Evolutionary conservation across 2,329 filamentous ascomycete genomes (phyloP), one percentile per base, ranked within the genome.

Genomic region (Saccharata proteae): DNA sequence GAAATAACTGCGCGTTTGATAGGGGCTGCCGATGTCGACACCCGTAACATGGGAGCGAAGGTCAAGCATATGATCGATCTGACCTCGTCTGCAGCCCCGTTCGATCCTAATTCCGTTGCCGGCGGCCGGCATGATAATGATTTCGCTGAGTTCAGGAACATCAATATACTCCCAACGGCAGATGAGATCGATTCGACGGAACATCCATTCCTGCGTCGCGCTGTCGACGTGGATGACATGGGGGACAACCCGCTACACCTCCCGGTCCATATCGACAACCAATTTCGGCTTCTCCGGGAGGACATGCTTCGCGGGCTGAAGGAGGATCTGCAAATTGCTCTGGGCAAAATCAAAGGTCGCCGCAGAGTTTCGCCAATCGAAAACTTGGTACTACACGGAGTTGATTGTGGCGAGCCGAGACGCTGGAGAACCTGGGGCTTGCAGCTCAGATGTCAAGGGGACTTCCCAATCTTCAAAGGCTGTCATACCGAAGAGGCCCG

Each of bases 101-200:
- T n/a, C 4, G 26, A 37, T 5, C 30, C 26, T 3, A 30, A 24
- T 8, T 29, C 28, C 21, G 40, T 33, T 2, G 66, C 77, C 1
- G 80, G 80, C 0, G 77, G 77, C 0, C 66, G 80, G 0, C 79
- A 86, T 40, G 76, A 85, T 48, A 86, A 86, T 32, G 80, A 85
- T 42, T 69, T 68, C 44, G 56, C 44, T 2, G 63, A 81, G 39
- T 76, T 75, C 41, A 62, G 69, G 0, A 37, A 71, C 0, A 72
- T 82, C 19, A 54, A 65, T 2, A 73, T 84, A 10, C 65, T 71
- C 28, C 80, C 80, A 0, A 84, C 78, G 0, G 49, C 64, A 0
- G 71, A 78, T 29, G 80, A 85, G 43, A 60, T 84, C 2, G 36
- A 59, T 0, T 76, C 65, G 0, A 59, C 46, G 0, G 60, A 66